Percentiles rank a stretch among this genome's conserved stretches.
Evolutionary conservation across 73 alveolate species (phyloP).

Genomic region (Paramecium sexaurelia): DNA sequence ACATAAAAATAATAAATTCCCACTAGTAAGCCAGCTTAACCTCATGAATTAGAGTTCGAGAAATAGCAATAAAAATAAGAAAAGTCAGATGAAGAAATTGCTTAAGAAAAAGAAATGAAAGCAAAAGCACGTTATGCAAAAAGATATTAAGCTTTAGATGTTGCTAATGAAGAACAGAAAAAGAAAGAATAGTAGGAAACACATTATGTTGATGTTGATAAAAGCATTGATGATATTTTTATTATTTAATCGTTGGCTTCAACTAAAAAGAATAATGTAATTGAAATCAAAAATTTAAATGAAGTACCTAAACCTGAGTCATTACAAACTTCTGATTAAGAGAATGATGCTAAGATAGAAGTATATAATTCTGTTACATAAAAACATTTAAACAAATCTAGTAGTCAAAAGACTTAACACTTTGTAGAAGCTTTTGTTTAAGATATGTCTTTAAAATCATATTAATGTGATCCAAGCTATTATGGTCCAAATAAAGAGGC

Average conservation of each 20-base stretch:
- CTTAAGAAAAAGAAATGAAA: not conserved
- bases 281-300: not conserved
- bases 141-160: constrained; percentile 9
- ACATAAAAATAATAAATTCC: not conserved
- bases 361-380: not conserved
- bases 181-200: constrained; percentile 13
- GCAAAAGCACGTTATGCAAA: constrained; percentile 25
- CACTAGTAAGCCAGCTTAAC: not conserved
- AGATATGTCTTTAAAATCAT: constrained; percentile 12
- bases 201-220: not conserved
- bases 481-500: constrained; percentile 34
- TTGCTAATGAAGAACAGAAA: not conserved
- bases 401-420: not conserved
- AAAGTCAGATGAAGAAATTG: not conserved
- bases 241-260: constrained; percentile 4
- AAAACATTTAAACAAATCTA: not conserved
- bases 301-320: not conserved
- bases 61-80: not conserved
- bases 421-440: constrained; percentile 17
- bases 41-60: not conserved
- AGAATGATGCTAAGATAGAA: not conserved
- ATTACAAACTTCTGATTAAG: not conserved
- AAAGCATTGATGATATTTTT: constrained; percentile 13
- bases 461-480: not conserved
- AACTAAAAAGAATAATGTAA: not conserved